Evolutionary conservation across 495 filamentous ascomycete genomes (phyloP).

Genomic region (Hamigera avellanea): DNA sequence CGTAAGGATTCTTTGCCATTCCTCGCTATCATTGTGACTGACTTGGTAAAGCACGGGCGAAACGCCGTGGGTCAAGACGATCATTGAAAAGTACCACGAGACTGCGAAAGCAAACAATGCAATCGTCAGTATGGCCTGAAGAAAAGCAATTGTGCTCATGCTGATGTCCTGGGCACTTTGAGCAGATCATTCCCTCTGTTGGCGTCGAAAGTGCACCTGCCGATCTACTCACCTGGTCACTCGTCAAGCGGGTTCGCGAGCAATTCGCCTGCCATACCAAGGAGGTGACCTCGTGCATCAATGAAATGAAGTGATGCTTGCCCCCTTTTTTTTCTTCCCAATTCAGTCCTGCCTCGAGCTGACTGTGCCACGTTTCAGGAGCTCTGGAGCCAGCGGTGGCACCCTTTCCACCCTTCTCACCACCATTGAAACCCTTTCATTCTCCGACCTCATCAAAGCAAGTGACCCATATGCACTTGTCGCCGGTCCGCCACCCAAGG

Average conservation of each 20-base stretch:
- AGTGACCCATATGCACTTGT: constrained; percentile 54
- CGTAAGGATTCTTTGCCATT: constrained; percentile 19
- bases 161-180: background rate
- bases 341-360: background rate
- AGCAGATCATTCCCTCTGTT: constrained; percentile 74
- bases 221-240: constrained; percentile 63
- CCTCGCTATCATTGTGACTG: constrained; percentile 1
- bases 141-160: too few relatives aligned
- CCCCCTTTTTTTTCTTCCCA: constrained; percentile 2
- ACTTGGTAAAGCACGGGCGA: constrained; percentile 56
- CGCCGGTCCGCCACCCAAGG: constrained; percentile 39
- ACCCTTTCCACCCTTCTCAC: constrained; percentile 54
- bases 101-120: constrained; percentile 63
- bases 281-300: constrained; percentile 49
- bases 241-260: constrained; percentile 54
- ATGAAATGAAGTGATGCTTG: constrained; percentile 43
- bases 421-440: constrained; percentile 49
- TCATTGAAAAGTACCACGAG: constrained; percentile 72
- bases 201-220: constrained; percentile 79
- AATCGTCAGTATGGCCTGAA: constrained; percentile 55
- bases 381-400: constrained; percentile 57
- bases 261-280: constrained; percentile 41
- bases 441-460: constrained; percentile 43
- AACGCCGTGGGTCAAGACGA: constrained; percentile 63
- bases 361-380: constrained; percentile 10